phyloP scores from a whole-genome alignment of 2,329 filamentous ascomycete genomes.

The Trichoderma arundinaceum region DNA sequence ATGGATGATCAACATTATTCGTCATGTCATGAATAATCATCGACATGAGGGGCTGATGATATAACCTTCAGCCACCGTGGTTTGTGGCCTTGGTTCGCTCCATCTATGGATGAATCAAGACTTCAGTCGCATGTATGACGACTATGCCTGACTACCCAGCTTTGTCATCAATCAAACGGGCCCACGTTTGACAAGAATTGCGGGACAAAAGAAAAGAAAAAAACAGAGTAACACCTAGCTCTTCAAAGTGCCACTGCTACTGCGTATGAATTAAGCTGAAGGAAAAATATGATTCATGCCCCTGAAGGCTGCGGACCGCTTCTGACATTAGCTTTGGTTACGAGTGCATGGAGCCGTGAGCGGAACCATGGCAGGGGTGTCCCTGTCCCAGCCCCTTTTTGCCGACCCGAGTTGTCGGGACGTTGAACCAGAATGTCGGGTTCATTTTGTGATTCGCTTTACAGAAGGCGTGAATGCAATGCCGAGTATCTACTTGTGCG shows the following conservation, averaged over 20 bases:
- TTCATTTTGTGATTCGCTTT: neutral
- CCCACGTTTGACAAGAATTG: neutral
- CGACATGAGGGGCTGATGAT: neutral
- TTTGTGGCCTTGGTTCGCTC: neutral
- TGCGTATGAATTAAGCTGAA: neutral
- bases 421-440: conserved; percentile 42
- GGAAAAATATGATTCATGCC: conserved; percentile 1
- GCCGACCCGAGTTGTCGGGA: conserved; percentile 46
- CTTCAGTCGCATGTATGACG: neutral
- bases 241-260: neutral
- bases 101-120: neutral
- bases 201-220: neutral
- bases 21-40: neutral
- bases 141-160: neutral
- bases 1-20: neutral
- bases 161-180: neutral
- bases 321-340: conserved; percentile 27
- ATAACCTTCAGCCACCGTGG: neutral
- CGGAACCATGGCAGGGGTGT: conserved; percentile 31
- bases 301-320: conserved; percentile 26
- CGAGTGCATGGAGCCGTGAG: conserved; percentile 28
- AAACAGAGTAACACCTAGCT: neutral
- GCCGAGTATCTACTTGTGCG: neutral
- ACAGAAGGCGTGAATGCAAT: neutral
- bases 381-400: conserved; percentile 39